Conservation (phyloP, 2,329 filamentous ascomycete species). For the Neofusicoccum parvum region DNA sequence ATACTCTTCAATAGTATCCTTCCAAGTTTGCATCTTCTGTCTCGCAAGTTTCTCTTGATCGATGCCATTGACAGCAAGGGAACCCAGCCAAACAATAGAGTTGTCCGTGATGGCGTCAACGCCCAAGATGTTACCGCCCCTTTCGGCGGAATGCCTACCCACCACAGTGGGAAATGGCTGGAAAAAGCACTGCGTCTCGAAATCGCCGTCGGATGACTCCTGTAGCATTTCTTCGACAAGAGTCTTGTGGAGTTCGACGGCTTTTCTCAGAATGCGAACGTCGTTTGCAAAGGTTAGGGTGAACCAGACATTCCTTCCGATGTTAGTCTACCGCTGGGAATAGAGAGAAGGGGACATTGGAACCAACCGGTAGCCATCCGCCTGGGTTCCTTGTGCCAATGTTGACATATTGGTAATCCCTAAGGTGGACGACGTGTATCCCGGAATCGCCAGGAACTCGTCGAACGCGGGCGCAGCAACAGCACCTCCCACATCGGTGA, state of each 20-base stretch:
- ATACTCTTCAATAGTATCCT: slow-evolving; percentile 21
- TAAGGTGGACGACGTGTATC: slow-evolving; percentile 29
- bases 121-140: slow-evolving; percentile 46
- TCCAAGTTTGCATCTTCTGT: slow-evolving; percentile 23
- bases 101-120: slow-evolving; percentile 29
- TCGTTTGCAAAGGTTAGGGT: slow-evolving; percentile 37
- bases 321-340: slow-evolving; percentile 23
- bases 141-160: slow-evolving; percentile 35
- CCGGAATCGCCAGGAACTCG: slow-evolving; percentile 30
- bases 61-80: slow-evolving; percentile 29
- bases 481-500: slow-evolving; percentile 24
- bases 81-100: slow-evolving; percentile 13
- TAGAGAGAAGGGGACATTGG: slow-evolving; percentile 1
- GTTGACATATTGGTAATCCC: slow-evolving; percentile 31
- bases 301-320: slow-evolving; percentile 23
- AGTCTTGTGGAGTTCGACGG: slow-evolving; percentile 43
- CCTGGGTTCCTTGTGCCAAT: slow-evolving; percentile 25
- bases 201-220: slow-evolving; percentile 33
- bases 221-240: slow-evolving; percentile 38
- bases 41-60: slow-evolving; percentile 25
- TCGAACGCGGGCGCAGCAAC: slow-evolving; percentile 25
- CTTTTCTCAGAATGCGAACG: slow-evolving; percentile 38
- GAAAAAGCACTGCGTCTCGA: slow-evolving; percentile 36
- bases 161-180: slow-evolving; percentile 45
- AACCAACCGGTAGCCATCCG: slow-evolving; percentile 27